Evolutionary conservation across 164 flowering plant species (phyloP).

Genomic region (Vitis cinerea): DNA sequence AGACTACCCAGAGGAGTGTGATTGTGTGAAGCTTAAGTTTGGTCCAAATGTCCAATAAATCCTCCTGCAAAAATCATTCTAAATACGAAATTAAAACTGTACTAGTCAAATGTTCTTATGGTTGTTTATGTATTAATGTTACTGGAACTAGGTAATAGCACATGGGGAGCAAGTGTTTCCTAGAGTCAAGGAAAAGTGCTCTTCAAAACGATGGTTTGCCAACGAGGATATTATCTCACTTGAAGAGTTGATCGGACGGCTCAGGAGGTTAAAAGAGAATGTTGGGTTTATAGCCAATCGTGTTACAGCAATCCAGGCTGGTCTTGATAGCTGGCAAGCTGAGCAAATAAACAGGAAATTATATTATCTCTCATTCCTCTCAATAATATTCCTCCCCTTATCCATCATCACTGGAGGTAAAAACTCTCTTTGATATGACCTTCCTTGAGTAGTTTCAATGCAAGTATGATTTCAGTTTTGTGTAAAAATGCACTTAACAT

Average conservation of each 20-base stretch:
- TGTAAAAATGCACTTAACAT: neutral
- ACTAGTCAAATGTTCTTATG: neutral
- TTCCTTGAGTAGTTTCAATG: neutral
- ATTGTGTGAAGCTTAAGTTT: neutral
- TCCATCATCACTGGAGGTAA: slow-evolving; percentile 95
- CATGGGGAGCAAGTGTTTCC: slow-evolving; percentile 98
- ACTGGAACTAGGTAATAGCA: slow-evolving; percentile 65
- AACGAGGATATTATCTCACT: slow-evolving; percentile 66
- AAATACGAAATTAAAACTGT: neutral
- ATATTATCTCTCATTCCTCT: slow-evolving; percentile 93
- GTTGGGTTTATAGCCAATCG: slow-evolving; percentile 92
- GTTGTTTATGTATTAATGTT: neutral
- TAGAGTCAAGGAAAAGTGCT: slow-evolving; percentile 85
- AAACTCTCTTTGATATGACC: neutral
- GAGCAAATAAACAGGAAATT: slow-evolving; percentile 94
- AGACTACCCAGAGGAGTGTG: no score
- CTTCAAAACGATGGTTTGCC: slow-evolving; percentile 81
- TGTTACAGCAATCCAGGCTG: slow-evolving; percentile 89
- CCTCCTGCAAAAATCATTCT: neutral
- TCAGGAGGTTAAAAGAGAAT: slow-evolving; percentile 89
- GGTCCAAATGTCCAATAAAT: no score
- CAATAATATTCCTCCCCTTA: slow-evolving; percentile 90
- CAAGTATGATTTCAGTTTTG: neutral
- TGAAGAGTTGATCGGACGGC: slow-evolving; percentile 79
- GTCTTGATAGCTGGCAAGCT: slow-evolving; percentile 98